These are phyloP conservation scores for Boletus rubroflammeus DNA, from an alignment of 768 basidiomycete genomes.

Conservation along the genomic window DNA sequence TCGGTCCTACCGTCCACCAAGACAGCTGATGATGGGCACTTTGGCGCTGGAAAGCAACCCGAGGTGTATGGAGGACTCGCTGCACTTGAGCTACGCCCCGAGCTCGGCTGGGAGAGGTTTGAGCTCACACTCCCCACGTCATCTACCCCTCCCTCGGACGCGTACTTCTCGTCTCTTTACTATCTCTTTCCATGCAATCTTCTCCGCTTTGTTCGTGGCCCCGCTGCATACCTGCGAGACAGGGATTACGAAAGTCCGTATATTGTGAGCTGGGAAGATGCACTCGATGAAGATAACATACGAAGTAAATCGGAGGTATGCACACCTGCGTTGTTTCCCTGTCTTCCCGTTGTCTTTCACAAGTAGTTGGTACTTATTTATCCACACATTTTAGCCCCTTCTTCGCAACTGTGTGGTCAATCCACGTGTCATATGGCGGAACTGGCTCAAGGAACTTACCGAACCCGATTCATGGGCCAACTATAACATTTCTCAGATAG, in stretches of 20 bases:
- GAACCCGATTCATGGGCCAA: constrained; percentile 65
- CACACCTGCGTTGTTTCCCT: not conserved
- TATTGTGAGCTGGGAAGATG: constrained; percentile 65
- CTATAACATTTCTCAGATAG: constrained; percentile 57
- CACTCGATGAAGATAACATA: constrained; percentile 65
- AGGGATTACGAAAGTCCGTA: constrained; percentile 55
- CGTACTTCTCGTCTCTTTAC: constrained; percentile 77
- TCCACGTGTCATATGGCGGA: constrained; percentile 65
- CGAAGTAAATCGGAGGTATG: constrained; percentile 70
- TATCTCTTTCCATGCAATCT: constrained; percentile 91
- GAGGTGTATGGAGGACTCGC: constrained; percentile 35
- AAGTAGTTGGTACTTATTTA: constrained; percentile 1
- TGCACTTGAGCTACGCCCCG: constrained; percentile 45
- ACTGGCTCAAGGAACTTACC: constrained; percentile 59
- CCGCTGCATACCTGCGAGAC: constrained; percentile 58
- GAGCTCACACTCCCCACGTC: constrained; percentile 57
- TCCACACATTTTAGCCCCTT: constrained; percentile 44
- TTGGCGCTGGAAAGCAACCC: constrained; percentile 1
- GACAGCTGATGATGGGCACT: not conserved
- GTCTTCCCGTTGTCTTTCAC: not conserved
- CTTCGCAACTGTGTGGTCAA: constrained; percentile 72
- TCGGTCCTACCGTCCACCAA: not conserved
- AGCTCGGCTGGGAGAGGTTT: constrained; percentile 66
- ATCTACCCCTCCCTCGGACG: constrained; percentile 55
- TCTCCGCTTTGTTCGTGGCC: constrained; percentile 70